Percentiles rank a stretch among this genome's conserved stretches.
phyloP scores from a whole-genome alignment of 345 rosid genomes.

The Rubroshorea leprosula region DNA sequence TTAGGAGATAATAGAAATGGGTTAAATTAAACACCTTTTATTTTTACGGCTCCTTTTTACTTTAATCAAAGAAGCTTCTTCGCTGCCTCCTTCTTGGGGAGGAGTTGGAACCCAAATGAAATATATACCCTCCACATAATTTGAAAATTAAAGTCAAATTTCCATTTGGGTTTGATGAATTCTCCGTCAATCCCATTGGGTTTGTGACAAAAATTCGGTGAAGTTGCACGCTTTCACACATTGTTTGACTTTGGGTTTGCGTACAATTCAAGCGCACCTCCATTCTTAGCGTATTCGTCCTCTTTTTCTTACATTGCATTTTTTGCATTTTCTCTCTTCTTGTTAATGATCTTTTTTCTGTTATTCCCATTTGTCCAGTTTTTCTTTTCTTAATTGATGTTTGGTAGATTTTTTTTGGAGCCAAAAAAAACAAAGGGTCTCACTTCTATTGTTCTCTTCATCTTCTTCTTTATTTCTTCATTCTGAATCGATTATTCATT shows the following conservation, averaged over 20 bases:
- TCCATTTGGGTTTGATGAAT: conserved; percentile 25
- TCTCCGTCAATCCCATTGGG: conserved; percentile 21
- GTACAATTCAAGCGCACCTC: conserved; percentile 31
- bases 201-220: conserved; percentile 3
- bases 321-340: background rate
- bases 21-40: background rate
- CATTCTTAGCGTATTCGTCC: conserved; percentile 24
- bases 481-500: conserved; percentile 21
- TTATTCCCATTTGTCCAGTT: conserved; percentile 14
- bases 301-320: conserved; percentile 23
- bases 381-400: conserved; percentile 2
- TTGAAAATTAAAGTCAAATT: conserved; percentile 9
- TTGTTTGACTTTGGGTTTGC: conserved; percentile 44
- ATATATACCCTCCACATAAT: background rate
- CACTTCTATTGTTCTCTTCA: background rate
- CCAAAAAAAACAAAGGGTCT: conserved; percentile 18
- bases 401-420: conserved; percentile 23
- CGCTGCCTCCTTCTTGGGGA: background rate
- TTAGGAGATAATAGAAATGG: no score
- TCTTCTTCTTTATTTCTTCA: conserved; percentile 16
- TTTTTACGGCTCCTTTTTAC: background rate
- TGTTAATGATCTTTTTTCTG: conserved; percentile 7
- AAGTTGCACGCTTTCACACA: conserved; percentile 10
- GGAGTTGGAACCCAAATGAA: conserved; percentile 12
- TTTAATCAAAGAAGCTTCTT: conserved; percentile 8